Base-by-base conservation (phyloP, 2,329 filamentous ascomycete species). In the Balansia obtecta region DNA sequence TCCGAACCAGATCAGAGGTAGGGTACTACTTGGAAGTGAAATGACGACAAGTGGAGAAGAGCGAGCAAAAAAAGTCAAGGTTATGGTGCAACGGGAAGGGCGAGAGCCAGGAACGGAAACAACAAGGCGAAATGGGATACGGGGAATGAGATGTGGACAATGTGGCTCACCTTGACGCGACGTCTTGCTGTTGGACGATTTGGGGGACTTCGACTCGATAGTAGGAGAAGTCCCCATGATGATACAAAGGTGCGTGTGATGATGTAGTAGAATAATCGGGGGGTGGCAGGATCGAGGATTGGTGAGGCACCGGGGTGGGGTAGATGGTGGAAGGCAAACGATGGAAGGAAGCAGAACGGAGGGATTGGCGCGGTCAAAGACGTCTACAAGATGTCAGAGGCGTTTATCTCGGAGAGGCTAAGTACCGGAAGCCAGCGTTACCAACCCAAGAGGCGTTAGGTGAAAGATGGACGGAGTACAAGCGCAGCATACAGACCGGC, bases 171-270 rank as follows among this genome's bases (percentile, higher is more conserved):
- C 72, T 69, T 65, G 64, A 51, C 64, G 64, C 45, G 66, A 63
- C 58, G 71, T 65, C 51, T 68, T 68, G 47, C 67, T 69, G 63
- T 62, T 69, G 55, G 68, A 62, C 52, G 67, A 68, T 61, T 71
- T 72, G 56, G 73, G 73, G 58, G 73, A 75, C 65, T 72, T 73
- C 55, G 71, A 70, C 60, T 68, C 59, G 63, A 64, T 63, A 56
- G 62, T 62, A 58, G 69, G 62, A 57, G 71, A 67, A 65, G 68
- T 68, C 61, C 66, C 72, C 71, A 74, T 74, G 66, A 69, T 70
- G 70, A 69, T 66, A 67, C 66, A 66, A 74, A 69, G 65, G 67
- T 50, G 48, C 46, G 18, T 68, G 64, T 70, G 30, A 70, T 66
- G 66, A 70, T 70, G 64, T 70, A 70, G 65, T 67, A 65, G 65